Conservation (phyloP, 1,139 yeast genomes). For the Torulaspora pretoriensis region DNA sequence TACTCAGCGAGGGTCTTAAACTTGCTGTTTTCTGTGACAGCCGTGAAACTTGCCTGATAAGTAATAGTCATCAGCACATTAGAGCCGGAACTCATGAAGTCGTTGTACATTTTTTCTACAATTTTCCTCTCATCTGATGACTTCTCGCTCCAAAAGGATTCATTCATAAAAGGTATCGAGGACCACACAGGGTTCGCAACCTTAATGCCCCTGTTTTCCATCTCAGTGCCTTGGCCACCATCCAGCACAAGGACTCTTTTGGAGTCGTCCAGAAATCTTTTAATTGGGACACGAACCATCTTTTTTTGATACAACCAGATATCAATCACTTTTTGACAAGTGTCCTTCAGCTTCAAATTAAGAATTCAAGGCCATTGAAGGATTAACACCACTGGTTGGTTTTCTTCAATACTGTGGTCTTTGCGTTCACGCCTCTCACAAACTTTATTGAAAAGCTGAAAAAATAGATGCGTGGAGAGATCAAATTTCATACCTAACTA, state of each 20-base stretch:
- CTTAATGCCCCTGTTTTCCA: constrained; percentile 39
- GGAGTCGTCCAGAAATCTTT: constrained; percentile 8
- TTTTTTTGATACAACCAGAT: not conserved
- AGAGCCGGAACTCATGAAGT: constrained; percentile 55
- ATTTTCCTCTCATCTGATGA: constrained; percentile 41
- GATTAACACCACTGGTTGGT: no score
- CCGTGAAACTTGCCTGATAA: constrained; percentile 49
- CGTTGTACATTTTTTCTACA: constrained; percentile 47
- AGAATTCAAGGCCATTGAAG: no score
- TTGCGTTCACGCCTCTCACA: no score
- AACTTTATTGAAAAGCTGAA: no score
- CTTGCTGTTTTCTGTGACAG: constrained; percentile 25
- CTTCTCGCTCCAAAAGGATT: constrained; percentile 25
- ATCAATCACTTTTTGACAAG: no score
- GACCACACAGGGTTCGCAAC: constrained; percentile 39
- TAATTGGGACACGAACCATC: constrained; percentile 11
- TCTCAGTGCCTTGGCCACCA: constrained; percentile 46
- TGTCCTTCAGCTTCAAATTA: no score
- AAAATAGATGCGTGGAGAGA: no score
- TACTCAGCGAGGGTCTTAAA: constrained; percentile 34
- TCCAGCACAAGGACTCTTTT: constrained; percentile 36
- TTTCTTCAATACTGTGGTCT: no score
- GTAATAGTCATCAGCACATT: constrained; percentile 58
- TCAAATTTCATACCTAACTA: no score
- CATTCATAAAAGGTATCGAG: constrained; percentile 41